Conservation (phyloP, 116 monocot genomes). For the Cymodocea nodosa region DNA sequence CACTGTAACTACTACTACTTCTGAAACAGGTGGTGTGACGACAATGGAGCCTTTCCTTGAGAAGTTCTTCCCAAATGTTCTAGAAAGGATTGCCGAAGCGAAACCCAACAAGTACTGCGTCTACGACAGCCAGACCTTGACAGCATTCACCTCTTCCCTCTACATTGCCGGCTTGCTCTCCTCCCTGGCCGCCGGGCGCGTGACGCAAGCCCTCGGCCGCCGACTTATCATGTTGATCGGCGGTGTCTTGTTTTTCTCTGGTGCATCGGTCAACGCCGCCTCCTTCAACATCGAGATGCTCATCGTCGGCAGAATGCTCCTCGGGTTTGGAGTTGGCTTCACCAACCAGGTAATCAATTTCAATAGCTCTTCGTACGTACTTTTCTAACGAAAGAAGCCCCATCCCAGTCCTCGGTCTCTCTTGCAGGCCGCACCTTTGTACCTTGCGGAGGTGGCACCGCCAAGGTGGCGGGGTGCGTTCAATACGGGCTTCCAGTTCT, state of each 20-base stretch:
- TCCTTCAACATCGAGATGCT: constrained; percentile 14
- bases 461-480: constrained; percentile 27
- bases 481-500: constrained; percentile 22
- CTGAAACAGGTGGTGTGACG: constrained; percentile 43
- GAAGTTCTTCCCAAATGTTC: constrained; percentile 39
- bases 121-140: constrained; percentile 45
- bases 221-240: constrained; percentile 15
- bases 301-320: constrained; percentile 3
- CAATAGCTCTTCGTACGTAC: no score
- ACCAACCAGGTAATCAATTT: constrained; percentile 6
- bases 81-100: constrained; percentile 15
- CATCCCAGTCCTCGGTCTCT: not conserved
- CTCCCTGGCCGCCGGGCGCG: constrained; percentile 22
- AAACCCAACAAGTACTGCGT: constrained; percentile 35
- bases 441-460: constrained; percentile 34
- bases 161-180: constrained; percentile 45
- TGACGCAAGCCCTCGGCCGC: constrained; percentile 28
- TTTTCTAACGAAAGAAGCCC: no score
- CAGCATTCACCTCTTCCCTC: constrained; percentile 63
- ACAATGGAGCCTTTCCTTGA: constrained; percentile 48
- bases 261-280: constrained; percentile 11
- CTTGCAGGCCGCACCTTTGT: constrained; percentile 41
- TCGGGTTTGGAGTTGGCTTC: constrained; percentile 14
- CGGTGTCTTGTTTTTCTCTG: constrained; percentile 9
- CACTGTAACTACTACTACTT: no score